Evolutionary conservation across 371 early-diverging fungal genomes (phyloP), one percentile per base, ranked within the genome.

Genomic region (Synchytrium microbalum): DNA sequence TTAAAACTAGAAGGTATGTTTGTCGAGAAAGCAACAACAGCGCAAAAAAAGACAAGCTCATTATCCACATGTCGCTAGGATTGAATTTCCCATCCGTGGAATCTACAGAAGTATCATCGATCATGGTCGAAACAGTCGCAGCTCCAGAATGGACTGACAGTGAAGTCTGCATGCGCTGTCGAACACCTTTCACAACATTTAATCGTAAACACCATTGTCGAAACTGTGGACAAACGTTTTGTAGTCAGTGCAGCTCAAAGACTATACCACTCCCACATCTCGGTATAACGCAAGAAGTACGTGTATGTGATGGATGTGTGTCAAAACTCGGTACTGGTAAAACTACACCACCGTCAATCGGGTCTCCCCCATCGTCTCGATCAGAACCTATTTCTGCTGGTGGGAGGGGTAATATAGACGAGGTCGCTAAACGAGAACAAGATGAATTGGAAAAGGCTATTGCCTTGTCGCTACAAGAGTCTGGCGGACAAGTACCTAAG

Each of bases 141-240:
- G 90, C 96, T 24, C 96, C 97, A 2, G 95, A 91, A 67, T 96
- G 97, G 97, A 86, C 90, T 13, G 95, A 96, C 70, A 88, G 89
- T 53, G 88, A 90, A 64, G 85, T 88, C 10, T 96, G 97, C 72
- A 90, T 87, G 77, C 84, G 97, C 32, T 96, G 97, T 71, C 79
- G 96, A 61, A 86, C 91, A 1, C 61, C 76, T 13, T 96, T 96
- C 68, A 95, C 95, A 0, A 76, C 92, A 8, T 91, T 93, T 54
- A 95, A 92, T 74, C 84, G 97, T 63, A 95, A 96, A 80, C 97
- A 96, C 75, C 97, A 96, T 73, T 96, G 97, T 69, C 85, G 97
- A 70, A 90, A 92, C 67, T 96, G 97, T 73, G 97, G 97, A 8
- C 79, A 86, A 46, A 92, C 92, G 2, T 96, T 88, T 67, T 95